Conservation (phyloP, 306 rosid species). For the Abrus precatorius region DNA sequence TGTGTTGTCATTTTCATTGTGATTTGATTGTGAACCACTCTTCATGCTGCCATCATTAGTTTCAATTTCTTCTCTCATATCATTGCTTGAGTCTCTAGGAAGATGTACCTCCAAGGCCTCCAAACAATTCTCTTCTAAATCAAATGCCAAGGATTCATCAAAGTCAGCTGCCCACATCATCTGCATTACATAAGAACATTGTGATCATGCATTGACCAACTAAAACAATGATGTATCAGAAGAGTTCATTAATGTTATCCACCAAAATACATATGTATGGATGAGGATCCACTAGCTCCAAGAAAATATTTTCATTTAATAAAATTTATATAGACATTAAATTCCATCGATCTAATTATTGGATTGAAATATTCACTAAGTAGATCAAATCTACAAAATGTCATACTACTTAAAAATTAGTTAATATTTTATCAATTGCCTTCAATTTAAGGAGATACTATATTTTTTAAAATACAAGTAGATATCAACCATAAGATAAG, state of each 20-base stretch:
- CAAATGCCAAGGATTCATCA: constrained; percentile 72
- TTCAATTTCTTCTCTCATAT: constrained; percentile 56
- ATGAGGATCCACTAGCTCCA: too few relatives aligned
- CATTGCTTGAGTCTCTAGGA: constrained; percentile 63
- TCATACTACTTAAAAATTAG: too few relatives aligned
- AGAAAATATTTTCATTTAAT: too few relatives aligned
- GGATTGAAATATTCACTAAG: too few relatives aligned
- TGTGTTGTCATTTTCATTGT: constrained; percentile 51
- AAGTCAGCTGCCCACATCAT: constrained; percentile 99
- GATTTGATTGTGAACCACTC: constrained; percentile 58
- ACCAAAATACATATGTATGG: too few relatives aligned
- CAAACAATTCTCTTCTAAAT: constrained; percentile 73
- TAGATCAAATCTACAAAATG: too few relatives aligned
- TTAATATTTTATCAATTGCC: too few relatives aligned
- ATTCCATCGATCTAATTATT: too few relatives aligned
- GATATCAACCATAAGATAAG: too few relatives aligned
- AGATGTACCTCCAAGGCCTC: constrained; percentile 74
- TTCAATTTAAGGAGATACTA: too few relatives aligned
- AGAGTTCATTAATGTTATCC: not conserved
- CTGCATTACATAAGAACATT: constrained; percentile 58
- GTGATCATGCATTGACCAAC: constrained; percentile 34
- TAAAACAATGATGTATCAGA: constrained; percentile 27
- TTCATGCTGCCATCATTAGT: constrained; percentile 56
- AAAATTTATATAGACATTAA: too few relatives aligned
- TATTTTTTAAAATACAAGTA: too few relatives aligned